Base-by-base conservation (phyloP, 2,329 filamentous ascomycete species). In the Penicillium sp. region DNA sequence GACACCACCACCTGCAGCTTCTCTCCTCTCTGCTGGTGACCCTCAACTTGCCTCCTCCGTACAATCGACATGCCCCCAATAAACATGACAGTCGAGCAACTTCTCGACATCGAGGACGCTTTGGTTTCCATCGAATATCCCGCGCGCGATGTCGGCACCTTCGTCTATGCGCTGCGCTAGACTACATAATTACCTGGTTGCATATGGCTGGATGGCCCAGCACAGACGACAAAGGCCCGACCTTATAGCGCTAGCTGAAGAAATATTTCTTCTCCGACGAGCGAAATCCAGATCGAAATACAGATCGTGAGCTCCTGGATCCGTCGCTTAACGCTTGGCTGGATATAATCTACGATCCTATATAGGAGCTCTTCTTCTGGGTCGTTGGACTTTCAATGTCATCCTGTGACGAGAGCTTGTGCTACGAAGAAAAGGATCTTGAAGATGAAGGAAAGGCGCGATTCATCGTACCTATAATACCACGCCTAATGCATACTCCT, bases 131-230 rank as follows among this genome's bases (percentile, higher is more conserved):
- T 53, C 2, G 42, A 45, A 3, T 59, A 61, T n/a, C 59, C 61
- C 5, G 45, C 63, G 5, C 56, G 54, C 22, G 20, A 54, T 38
- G 45, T 62, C 15, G 54, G 41, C 31, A 39, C 38, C 12, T 56
- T 67, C 17, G 61, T 65, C 39, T 62, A 63, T 45, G 22, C 62
- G 62, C 35, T 69, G 63, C 39, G 65, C 64, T 3, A 61, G 58
- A 55, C 22, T 68, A 51, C 66, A 67, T 42, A 69, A 67, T 55
- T 67, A 68, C 55, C 22, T 68, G 3, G 67, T 63, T 37, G 59
- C 54, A 14, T 68, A 65, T 57, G 61, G 34, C 45, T 69, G 53
- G 60, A 63, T 67, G 58, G 63, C 62, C 35, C 59, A 45, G 45
- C 17, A 67, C 37, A 41, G 45, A 48, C 39, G 45, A 62, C 41